These are phyloP conservation scores for Przewalskia tangutica DNA, from an alignment of 257 asterid genomes.

Conservation along the genomic window DNA sequence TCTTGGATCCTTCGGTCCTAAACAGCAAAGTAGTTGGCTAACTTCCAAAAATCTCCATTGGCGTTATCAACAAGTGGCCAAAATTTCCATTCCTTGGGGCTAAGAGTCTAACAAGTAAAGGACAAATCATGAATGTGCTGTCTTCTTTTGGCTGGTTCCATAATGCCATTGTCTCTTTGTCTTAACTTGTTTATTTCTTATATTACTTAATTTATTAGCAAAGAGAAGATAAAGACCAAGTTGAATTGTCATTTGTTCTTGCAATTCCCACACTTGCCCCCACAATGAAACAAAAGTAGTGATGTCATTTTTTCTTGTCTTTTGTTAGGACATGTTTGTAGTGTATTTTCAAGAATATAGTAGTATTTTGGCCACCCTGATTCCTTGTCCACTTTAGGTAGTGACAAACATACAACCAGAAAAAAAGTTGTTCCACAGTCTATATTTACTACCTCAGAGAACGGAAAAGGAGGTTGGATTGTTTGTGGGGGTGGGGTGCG, in stretches of 20 bases:
- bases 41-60: neutral
- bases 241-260: neutral
- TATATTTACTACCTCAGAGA: neutral
- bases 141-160: neutral
- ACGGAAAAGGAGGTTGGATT: neutral
- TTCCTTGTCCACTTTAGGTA: constrained; percentile 5
- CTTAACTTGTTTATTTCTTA: neutral
- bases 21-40: neutral
- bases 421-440: neutral
- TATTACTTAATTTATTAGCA: neutral
- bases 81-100: constrained; percentile 1
- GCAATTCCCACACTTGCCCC: neutral
- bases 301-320: constrained; percentile 1
- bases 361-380: neutral
- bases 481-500: neutral
- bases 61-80: constrained; percentile 1
- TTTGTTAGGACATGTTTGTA: constrained; percentile 4
- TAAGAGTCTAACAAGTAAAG: neutral
- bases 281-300: neutral
- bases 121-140: constrained; percentile 5
- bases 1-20: neutral
- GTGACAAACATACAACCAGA: neutral
- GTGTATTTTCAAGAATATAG: neutral
- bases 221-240: constrained; percentile 3
- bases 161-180: neutral